Conservation (phyloP, 75 land plant genomes). For the Picea sitchensis region DNA sequence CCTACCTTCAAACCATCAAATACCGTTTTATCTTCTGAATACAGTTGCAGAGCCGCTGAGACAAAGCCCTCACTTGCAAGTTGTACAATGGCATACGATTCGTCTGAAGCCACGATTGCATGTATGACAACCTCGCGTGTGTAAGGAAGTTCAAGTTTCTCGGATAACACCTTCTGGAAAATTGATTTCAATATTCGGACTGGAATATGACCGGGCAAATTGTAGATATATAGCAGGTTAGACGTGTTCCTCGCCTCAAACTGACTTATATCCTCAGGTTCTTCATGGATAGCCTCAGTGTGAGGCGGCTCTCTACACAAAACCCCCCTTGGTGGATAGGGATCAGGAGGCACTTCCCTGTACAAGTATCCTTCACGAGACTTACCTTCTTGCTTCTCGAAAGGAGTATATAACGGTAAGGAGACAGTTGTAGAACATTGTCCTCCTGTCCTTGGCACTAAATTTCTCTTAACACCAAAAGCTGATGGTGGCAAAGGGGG, state of each 20-base stretch:
- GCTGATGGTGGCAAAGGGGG: background rate
- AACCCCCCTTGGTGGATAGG: background rate
- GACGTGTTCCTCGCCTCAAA: slow-evolving; percentile 10
- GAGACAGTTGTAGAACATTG: slow-evolving; percentile 5
- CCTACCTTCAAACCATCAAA: slow-evolving; percentile 25
- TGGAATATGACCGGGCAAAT: slow-evolving; percentile 23
- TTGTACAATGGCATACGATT: slow-evolving; percentile 20
- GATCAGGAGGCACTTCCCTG: slow-evolving; percentile 6
- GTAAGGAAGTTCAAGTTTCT: slow-evolving; percentile 18
- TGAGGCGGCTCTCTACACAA: background rate
- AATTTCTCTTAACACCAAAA: slow-evolving; percentile 2
- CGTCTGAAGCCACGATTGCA: slow-evolving; percentile 12
- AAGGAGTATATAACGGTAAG: slow-evolving; percentile 8
- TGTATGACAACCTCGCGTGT: slow-evolving; percentile 13
- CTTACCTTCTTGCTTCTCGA: slow-evolving; percentile 7
- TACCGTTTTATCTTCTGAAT: slow-evolving; percentile 18
- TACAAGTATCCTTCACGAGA: slow-evolving; percentile 3
- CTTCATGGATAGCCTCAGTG: slow-evolving; percentile 2
- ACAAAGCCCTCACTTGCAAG: slow-evolving; percentile 19
- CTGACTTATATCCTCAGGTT: background rate
- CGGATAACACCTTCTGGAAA: slow-evolving; percentile 21
- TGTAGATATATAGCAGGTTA: slow-evolving; percentile 18
- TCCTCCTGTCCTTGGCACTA: slow-evolving; percentile 5
- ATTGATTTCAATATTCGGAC: slow-evolving; percentile 8
- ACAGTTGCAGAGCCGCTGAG: slow-evolving; percentile 15